Percentiles rank a stretch among this genome's conserved stretches.
Evolutionary conservation across 495 filamentous ascomycete genomes (phyloP).

Genomic region (Talaromyces adpressus): DNA sequence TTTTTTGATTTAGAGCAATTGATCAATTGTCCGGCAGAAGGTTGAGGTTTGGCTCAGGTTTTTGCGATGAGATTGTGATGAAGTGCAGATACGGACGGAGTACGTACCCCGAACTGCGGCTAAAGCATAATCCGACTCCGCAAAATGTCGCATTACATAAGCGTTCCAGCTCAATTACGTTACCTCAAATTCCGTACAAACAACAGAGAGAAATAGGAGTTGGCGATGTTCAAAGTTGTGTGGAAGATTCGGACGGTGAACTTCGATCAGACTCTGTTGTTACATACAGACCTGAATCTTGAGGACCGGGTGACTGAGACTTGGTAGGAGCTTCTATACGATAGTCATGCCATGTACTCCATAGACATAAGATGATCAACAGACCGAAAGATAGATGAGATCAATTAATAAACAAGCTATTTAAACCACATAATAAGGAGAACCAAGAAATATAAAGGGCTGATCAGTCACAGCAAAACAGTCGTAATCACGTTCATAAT

Average conservation of each 20-base stretch:
- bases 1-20: neutral
- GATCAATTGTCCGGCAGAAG: neutral
- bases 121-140: neutral
- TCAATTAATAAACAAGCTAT: neutral
- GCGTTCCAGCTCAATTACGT: neutral
- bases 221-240: neutral
- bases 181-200: neutral
- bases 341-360: too few species aligned
- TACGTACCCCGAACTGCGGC: neutral
- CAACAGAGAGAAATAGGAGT: neutral
- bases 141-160: neutral
- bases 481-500: neutral
- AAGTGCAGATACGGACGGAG: neutral
- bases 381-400: neutral
- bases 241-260: neutral
- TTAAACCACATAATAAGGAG: neutral
- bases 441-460: neutral
- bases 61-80: neutral
- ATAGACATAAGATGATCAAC: too few species aligned
- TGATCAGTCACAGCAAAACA: neutral
- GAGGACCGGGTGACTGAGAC: neutral
- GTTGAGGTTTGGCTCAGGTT: neutral
- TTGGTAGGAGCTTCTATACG: too few species aligned
- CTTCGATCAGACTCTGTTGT: neutral
- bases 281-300: neutral